Evolutionary conservation across 164 flowering plant species (phyloP).

Genomic region (Malania oleifera): DNA sequence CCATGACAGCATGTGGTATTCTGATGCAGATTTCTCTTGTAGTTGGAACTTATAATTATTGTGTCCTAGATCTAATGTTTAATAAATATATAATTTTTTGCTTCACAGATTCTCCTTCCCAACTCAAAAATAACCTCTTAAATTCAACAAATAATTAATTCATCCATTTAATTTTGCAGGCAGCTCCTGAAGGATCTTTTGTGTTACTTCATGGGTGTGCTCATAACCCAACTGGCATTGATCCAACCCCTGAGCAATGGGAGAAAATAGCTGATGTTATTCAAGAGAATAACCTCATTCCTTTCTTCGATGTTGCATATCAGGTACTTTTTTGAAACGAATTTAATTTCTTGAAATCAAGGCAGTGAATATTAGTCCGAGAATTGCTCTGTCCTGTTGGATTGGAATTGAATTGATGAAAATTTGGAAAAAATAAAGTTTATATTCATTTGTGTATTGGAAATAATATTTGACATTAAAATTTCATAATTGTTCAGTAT

Average conservation of each 20-base stretch:
- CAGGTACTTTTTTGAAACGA: conserved; percentile 45
- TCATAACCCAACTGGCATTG: conserved; percentile 98
- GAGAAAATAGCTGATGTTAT: conserved; percentile 90
- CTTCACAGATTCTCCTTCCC: no score
- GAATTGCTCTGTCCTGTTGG: background rate
- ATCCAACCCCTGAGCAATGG: conserved; percentile 94
- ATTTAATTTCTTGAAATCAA: background rate
- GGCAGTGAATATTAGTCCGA: background rate
- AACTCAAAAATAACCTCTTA: background rate
- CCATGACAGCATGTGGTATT: no score
- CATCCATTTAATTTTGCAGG: conserved; percentile 36
- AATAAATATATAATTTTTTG: no score
- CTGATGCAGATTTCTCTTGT: background rate
- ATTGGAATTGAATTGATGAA: no score
- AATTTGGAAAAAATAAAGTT: no score
- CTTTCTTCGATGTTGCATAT: conserved; percentile 98
- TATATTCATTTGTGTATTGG: no score
- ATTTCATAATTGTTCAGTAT: no score
- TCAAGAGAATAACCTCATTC: conserved; percentile 91
- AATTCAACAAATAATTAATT: background rate
- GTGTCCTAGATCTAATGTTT: no score
- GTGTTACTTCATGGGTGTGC: conserved; percentile 97
- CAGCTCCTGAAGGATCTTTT: conserved; percentile 89
- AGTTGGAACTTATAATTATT: no score
- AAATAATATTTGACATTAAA: no score